Evolutionary conservation across 2,329 filamentous ascomycete species (phyloP), one percentile per base, ranked within the genome.

Genomic region (Fusarium equiseti): DNA sequence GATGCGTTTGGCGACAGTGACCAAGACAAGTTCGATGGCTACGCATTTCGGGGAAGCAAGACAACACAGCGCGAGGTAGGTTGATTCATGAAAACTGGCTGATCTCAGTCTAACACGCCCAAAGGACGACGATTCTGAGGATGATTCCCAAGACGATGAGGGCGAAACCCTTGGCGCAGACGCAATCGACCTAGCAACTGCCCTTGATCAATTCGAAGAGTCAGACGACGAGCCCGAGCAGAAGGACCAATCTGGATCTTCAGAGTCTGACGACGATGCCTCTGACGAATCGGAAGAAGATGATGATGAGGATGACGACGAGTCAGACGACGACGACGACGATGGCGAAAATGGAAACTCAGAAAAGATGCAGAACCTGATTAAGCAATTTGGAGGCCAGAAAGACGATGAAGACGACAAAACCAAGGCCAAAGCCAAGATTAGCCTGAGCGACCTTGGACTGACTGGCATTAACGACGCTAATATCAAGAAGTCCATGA

Each of bases 1-100:
- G 93, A 97, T 75, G 95, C 95, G 4, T 94, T 97, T 84, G 93
- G 94, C 6, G 91, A 93, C 71, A 96, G 93, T 75, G 95, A 97
- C 76, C 91, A 96, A 76, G 95, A 97, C 77, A 88, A 87, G 68
- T 97, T 97, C 71, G 89, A 94, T 70, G 92, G 90, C 13, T 97
- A 91, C 75, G 76, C 84, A 1, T 89, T 90, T 65, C 75, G 85
- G 2, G 86, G 86, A 13, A 85, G 83, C 74, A 81, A 80, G 51
- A 69, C 79, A 4, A 80, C 79, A 57, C 77, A 79, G 44, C 63
- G 58, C 52, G 77, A 79, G 63, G 75, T 80, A 55, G 46, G 71
- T 54, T 24, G 5, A 43, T 31, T n/a, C 12, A 20, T n/a, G 13
- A 11, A 32, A 26, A 7, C 9, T 16, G 15, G 6, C n/a, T 29